Percentiles rank a stretch among this genome's conserved stretches.
These are phyloP conservation scores for Sicyos edulis DNA, from an alignment of 306 rosid species.

Conservation along the genomic window DNA sequence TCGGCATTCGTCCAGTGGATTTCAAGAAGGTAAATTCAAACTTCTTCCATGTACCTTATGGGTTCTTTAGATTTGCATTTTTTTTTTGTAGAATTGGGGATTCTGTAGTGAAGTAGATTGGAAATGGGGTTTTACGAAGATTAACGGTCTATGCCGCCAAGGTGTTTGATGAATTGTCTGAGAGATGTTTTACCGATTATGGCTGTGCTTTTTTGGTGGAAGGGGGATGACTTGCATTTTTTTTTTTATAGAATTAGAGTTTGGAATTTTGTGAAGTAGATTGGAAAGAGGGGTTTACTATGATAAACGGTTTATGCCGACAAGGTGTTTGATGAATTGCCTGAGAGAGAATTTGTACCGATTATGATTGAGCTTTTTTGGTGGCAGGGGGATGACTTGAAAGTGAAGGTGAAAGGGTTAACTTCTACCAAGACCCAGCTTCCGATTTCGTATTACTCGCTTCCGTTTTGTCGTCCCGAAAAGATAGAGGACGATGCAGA, in stretches of 20 bases:
- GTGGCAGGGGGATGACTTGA: conserved; percentile 70
- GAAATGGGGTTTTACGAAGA: no score
- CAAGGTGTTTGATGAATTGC: background rate
- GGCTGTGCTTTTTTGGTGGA: conserved; percentile 20
- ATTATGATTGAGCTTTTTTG: background rate
- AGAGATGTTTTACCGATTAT: background rate
- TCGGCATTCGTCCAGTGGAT: conserved; percentile 91
- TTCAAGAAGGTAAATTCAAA: conserved; percentile 57
- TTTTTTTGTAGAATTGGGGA: conserved; percentile 5
- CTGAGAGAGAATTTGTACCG: background rate
- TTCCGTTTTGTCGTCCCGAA: conserved; percentile 52
- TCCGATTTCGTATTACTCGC: conserved; percentile 77
- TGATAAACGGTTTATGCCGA: background rate
- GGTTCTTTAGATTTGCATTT: background rate
- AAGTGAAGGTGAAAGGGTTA: conserved; percentile 86
- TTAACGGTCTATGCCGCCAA: background rate
- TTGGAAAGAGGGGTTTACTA: no score
- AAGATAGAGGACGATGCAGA: conserved; percentile 74
- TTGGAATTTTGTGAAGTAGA: background rate
- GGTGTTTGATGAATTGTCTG: background rate
- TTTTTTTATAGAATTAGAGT: conserved; percentile 7
- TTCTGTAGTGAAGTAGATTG: background rate
- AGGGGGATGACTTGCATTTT: conserved; percentile 56
- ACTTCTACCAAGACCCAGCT: conserved; percentile 91
- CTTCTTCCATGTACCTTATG: background rate